A percentile compares a stretch with the other conserved stretches of the same genome.
Evolutionary conservation across 805 yeast genomes (phyloP).

Genomic region (Hagleromyces aurorensis): DNA sequence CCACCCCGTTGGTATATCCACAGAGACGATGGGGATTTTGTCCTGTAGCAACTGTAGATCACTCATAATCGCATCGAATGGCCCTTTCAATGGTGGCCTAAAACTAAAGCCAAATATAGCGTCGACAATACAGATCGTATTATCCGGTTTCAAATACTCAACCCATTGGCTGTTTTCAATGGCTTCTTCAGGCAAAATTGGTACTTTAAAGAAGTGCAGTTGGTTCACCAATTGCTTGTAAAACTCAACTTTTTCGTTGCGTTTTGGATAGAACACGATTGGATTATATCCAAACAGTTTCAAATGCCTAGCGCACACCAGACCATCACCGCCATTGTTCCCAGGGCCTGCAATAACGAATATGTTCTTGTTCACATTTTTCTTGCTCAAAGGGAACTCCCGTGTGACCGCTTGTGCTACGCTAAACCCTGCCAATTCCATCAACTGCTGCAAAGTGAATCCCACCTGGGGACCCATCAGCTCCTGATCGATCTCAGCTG

Average conservation of each 20-base stretch:
- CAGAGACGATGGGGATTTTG: constrained; percentile 57
- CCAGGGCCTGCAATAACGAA: constrained; percentile 90
- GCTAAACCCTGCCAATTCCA: constrained; percentile 94
- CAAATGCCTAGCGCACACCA: constrained; percentile 91
- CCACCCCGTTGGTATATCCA: constrained; percentile 97
- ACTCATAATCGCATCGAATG: constrained; percentile 49
- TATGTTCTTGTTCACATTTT: constrained; percentile 38
- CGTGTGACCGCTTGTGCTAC: constrained; percentile 81
- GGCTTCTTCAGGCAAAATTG: constrained; percentile 39
- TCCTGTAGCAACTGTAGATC: constrained; percentile 31
- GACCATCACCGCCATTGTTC: constrained; percentile 92
- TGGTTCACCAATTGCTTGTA: constrained; percentile 60
- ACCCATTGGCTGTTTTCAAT: constrained; percentile 23
- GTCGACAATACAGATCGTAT: constrained; percentile 55
- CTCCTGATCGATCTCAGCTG: constrained; percentile 75
- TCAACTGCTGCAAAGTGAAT: constrained; percentile 35
- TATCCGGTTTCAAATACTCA: constrained; percentile 23
- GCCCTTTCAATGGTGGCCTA: constrained; percentile 77
- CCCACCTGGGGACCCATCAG: constrained; percentile 70
- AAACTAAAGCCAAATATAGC: constrained; percentile 91
- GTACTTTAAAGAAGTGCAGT: constrained; percentile 54
- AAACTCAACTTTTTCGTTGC: constrained; percentile 43
- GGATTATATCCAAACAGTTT: constrained; percentile 75
- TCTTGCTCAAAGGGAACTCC: constrained; percentile 42
- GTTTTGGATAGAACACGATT: constrained; percentile 70